phyloP scores from a whole-genome alignment of 805 yeast genomes.

The Barnettozyma populi region DNA sequence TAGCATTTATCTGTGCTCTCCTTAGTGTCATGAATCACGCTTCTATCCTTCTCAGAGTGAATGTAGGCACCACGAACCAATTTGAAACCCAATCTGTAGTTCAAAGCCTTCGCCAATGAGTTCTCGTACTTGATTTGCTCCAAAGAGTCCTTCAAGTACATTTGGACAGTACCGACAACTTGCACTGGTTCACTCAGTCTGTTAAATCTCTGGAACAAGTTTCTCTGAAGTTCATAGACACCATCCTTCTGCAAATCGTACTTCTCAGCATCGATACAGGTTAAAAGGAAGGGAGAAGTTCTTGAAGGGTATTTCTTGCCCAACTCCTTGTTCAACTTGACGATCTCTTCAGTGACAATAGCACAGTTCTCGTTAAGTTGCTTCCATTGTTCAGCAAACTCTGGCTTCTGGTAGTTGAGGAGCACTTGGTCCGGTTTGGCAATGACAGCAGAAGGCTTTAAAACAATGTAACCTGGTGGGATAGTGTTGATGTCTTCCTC shows the following conservation, averaged over 20 bases:
- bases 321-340: constrained; percentile 45
- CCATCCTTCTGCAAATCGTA: constrained; percentile 75
- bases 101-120: constrained; percentile 50
- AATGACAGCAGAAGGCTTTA: constrained; percentile 89
- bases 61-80: constrained; percentile 94
- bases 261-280: constrained; percentile 90
- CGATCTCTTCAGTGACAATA: constrained; percentile 51
- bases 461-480: constrained; percentile 88
- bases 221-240: constrained; percentile 85
- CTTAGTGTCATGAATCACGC: constrained; percentile 70
- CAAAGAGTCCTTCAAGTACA: constrained; percentile 75
- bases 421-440: constrained; percentile 71
- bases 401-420: constrained; percentile 52
- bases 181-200: constrained; percentile 49
- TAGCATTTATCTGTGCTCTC: constrained; percentile 74
- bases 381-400: constrained; percentile 46
- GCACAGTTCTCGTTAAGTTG: constrained; percentile 62
- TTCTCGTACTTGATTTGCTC: constrained; percentile 58
- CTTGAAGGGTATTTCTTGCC: constrained; percentile 54
- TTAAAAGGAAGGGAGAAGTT: constrained; percentile 64
- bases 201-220: constrained; percentile 70
- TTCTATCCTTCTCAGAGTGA: constrained; percentile 77
- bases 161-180: constrained; percentile 88
- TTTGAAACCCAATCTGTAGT: constrained; percentile 78
- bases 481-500: constrained; percentile 51